Conservation (phyloP, 257 asterid genomes). For the Voacanga thouarsii region DNA sequence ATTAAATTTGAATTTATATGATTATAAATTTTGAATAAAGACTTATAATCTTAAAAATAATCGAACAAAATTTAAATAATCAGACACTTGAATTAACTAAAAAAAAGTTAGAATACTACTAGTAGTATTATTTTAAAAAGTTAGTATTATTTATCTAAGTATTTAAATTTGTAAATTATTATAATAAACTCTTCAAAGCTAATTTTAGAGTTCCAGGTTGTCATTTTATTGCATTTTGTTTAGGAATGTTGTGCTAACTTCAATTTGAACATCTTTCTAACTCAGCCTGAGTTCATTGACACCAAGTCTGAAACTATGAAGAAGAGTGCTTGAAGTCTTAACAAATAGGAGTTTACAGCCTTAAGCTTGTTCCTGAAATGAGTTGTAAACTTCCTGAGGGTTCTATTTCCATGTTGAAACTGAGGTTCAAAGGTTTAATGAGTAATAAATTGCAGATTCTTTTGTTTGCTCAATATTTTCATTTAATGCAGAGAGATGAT, state of each 20-base stretch:
- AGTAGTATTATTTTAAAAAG: too few relatives aligned
- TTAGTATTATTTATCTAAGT: too few relatives aligned
- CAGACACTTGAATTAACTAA: too few relatives aligned
- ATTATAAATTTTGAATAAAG: too few relatives aligned
- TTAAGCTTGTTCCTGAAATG: background rate
- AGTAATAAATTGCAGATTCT: background rate
- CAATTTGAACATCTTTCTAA: background rate
- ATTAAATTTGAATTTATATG: too few relatives aligned
- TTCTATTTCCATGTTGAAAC: background rate
- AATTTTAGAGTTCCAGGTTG: background rate
- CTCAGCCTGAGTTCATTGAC: conserved; percentile 39
- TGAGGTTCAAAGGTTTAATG: background rate
- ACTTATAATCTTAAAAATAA: too few relatives aligned
- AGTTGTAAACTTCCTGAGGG: background rate
- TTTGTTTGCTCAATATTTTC: background rate
- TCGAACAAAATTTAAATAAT: too few relatives aligned
- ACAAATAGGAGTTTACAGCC: background rate
- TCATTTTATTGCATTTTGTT: background rate
- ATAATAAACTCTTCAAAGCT: too few relatives aligned
- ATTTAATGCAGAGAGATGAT: background rate
- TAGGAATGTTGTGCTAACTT: background rate
- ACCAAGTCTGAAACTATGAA: conserved; percentile 31
- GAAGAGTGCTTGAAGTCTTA: conserved; percentile 15
- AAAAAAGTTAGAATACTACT: too few relatives aligned
- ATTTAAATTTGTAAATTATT: too few relatives aligned